Conservation (phyloP, 371 early-diverging fungal species). For the Catenaria anguillulae region DNA sequence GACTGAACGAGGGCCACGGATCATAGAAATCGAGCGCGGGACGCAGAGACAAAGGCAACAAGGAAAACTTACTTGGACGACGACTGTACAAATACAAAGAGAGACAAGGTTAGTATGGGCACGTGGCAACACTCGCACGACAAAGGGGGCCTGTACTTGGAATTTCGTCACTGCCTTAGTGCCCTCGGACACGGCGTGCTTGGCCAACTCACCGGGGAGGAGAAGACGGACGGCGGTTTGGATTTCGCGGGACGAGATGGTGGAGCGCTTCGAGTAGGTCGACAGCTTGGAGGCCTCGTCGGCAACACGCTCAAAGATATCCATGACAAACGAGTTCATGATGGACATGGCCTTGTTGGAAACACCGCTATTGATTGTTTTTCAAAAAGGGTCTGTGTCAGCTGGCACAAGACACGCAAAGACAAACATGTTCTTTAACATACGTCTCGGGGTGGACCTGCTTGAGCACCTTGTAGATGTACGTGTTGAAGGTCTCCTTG, state of each 20-base stretch:
- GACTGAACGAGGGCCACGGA: too few species aligned
- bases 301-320: conserved; percentile 89
- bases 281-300: conserved; percentile 82
- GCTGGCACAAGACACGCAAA: too few species aligned
- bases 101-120: too few species aligned
- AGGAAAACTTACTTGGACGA: too few species aligned
- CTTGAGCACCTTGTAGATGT: conserved; percentile 93
- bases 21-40: too few species aligned
- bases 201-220: conserved; percentile 88
- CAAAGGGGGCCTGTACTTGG: too few species aligned
- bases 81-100: too few species aligned
- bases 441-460: conserved; percentile 95
- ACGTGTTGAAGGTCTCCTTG: conserved; percentile 84
- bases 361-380: too few species aligned
- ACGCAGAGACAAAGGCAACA: too few species aligned
- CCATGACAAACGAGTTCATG: conserved; percentile 95
- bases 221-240: conserved; percentile 87
- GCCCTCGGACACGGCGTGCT: conserved; percentile 95
- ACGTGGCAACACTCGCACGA: too few species aligned
- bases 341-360: conserved; percentile 98
- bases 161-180: conserved; percentile 96
- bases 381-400: too few species aligned
- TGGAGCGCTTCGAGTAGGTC: conserved; percentile 82
- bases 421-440: too few species aligned
- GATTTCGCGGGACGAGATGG: conserved; percentile 90